These are phyloP conservation scores for Dactylonectria estremocensis DNA, from an alignment of 2,329 filamentous ascomycete species.

Conservation along the genomic window DNA sequence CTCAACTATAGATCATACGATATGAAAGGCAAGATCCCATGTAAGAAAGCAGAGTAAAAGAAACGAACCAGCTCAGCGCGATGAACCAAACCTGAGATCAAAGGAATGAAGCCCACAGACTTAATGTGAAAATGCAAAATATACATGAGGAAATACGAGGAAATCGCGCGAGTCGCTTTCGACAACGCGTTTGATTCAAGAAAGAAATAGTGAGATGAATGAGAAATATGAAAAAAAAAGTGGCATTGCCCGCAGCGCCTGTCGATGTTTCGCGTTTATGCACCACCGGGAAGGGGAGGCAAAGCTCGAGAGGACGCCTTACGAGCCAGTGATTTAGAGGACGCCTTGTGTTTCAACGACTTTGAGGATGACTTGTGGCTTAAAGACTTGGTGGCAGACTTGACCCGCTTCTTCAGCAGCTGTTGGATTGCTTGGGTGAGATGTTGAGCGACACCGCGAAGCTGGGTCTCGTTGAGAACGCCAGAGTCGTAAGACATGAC, in stretches of 20 bases:
- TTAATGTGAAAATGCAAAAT: not conserved
- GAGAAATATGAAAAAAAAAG: not conserved
- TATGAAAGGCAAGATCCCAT: not conserved
- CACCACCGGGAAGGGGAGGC: not conserved
- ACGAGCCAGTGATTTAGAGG: not conserved
- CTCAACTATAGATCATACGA: not conserved
- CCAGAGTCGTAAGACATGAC: slow-evolving; percentile 1
- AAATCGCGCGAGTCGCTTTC: not conserved
- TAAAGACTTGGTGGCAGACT: not conserved
- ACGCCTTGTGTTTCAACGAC: not conserved
- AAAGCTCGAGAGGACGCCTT: not conserved
- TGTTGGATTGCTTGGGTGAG: slow-evolving; percentile 10
- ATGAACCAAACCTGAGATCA: not conserved
- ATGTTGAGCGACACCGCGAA: slow-evolving; percentile 5
- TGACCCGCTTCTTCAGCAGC: not conserved
- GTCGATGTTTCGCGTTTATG: not conserved
- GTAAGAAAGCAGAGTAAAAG: not conserved
- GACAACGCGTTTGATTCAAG: not conserved
- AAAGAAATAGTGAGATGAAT: not conserved
- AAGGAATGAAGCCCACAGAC: not conserved
- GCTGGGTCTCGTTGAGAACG: not conserved
- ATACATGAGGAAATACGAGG: not conserved
- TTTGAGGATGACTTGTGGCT: slow-evolving; percentile 2
- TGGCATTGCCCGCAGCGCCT: not conserved
- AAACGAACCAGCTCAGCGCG: not conserved